A percentile compares a stretch with the other conserved stretches of the same genome.
Evolutionary conservation across 2,329 filamentous ascomycete species (phyloP).

Genomic region (Amylocarpus encephaloides): DNA sequence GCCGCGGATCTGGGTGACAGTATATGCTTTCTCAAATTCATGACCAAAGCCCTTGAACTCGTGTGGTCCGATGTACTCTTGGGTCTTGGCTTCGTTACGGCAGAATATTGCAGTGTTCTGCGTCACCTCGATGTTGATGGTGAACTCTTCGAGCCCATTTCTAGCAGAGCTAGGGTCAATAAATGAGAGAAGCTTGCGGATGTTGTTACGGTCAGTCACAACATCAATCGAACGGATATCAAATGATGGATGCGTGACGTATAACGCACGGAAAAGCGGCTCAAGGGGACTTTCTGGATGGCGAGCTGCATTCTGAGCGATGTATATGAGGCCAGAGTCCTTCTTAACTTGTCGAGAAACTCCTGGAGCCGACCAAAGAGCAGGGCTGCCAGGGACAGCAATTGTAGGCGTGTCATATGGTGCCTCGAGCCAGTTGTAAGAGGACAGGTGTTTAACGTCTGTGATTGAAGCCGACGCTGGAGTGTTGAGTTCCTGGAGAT

Average conservation of each 20-base stretch:
- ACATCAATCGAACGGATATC: constrained; percentile 31
- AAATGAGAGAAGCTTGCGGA: constrained; percentile 43
- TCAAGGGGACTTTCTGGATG: constrained; percentile 40
- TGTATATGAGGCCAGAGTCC: constrained; percentile 38
- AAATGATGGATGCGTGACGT: constrained; percentile 32
- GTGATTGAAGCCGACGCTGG: constrained; percentile 30
- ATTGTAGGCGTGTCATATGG: constrained; percentile 34
- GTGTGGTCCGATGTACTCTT: constrained; percentile 28
- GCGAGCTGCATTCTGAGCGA: constrained; percentile 41
- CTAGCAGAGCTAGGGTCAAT: constrained; percentile 25
- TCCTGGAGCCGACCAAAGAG: constrained; percentile 34
- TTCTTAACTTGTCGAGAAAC: constrained; percentile 26
- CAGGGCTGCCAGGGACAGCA: constrained; percentile 38
- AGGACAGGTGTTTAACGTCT: constrained; percentile 37
- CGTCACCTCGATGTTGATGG: constrained; percentile 37
- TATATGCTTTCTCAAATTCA: constrained; percentile 40
- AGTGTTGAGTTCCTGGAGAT: constrained; percentile 18
- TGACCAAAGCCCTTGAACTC: constrained; percentile 39
- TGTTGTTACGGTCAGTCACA: constrained; percentile 42
- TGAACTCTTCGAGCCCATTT: constrained; percentile 33
- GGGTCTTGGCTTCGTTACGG: constrained; percentile 31
- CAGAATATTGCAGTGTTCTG: constrained; percentile 36
- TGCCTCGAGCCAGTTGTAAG: constrained; percentile 45
- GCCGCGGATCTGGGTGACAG: constrained; percentile 29
- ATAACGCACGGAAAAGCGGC: constrained; percentile 41